Evolutionary conservation across 192 early-diverging fungal species (phyloP), one percentile per base, ranked within the genome.

Genomic region (Phycomyces blakesleeanus): DNA sequence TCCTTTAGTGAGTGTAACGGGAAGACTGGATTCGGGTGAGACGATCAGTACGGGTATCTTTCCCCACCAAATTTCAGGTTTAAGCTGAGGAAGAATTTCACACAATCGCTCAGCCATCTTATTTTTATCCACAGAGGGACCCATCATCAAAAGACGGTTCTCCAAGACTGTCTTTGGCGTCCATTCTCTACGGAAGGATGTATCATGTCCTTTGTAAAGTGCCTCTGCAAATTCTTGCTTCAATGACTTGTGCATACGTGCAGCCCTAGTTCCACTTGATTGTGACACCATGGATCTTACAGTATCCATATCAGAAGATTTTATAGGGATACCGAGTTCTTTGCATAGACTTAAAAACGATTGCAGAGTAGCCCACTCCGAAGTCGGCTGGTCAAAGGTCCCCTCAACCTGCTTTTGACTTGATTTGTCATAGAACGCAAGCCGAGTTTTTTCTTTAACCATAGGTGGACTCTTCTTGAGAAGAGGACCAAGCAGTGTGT

Each of bases 51-150:
- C n/a, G 10, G 67, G 67, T 44, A 69, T n/a, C 55, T 51, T 69
- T 26, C 55, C 55, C 67, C 67, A 69, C 67, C 67, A 69, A 14
- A 18, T 41, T 8, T 61, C n/a, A 16, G 67, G 60, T 21, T 59
- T 5, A 27, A 69, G 50, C 20, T 69, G 42, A 10, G 67, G 67
- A 20, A 69, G 26, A 54, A 54, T 57, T 15, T 6, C 10, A 34
- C 40, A n/a, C 0, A 69, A n/a, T 21, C 38, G 52, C 1, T 49
- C 24, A 14, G 55, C 55, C 29, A 69, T 24, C 14, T n/a, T 20
- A 1, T 62, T 26, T 40, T 62, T 50, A 56, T 69, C 60, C 26
- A 69, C 38, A 27, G 5, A 21, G 6, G 60, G 60, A 20, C 57
- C 59, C 38, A 55, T 61, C 54, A 69, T 41, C 0, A 69, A n/a